Evolutionary conservation across 495 filamentous ascomycete species (phyloP).

Genomic region (Astrothelium subdiscretum): DNA sequence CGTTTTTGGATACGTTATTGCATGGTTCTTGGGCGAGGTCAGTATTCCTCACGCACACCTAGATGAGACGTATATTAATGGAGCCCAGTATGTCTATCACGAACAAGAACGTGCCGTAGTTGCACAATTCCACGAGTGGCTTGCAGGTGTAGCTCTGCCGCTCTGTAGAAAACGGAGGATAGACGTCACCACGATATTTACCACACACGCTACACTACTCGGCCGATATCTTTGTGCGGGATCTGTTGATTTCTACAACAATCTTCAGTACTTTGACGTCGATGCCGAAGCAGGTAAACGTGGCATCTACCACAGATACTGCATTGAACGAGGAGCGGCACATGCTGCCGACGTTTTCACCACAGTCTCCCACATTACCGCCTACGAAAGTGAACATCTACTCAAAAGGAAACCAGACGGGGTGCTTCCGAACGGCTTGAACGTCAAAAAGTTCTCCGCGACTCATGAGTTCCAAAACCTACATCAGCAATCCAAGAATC

Average conservation of each 20-base stretch:
- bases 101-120: conserved; percentile 84
- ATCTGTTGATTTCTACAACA: conserved; percentile 98
- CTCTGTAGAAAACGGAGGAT: conserved; percentile 86
- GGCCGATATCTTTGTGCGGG: conserved; percentile 95
- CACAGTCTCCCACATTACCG: conserved; percentile 96
- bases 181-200: conserved; percentile 97
- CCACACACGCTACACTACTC: conserved; percentile 89
- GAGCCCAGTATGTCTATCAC: conserved; percentile 71
- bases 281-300: conserved; percentile 95
- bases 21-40: conserved; percentile 97
- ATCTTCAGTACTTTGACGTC: conserved; percentile 92
- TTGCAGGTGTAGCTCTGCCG: conserved; percentile 90
- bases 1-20: conserved; percentile 92
- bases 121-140: conserved; percentile 98
- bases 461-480: conserved; percentile 99
- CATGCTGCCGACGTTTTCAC: conserved; percentile 95
- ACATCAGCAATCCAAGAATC: conserved; percentile 89
- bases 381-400: conserved; percentile 93
- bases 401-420: conserved; percentile 97
- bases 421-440: conserved; percentile 89
- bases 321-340: conserved; percentile 86
- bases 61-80: conserved; percentile 9
- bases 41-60: conserved; percentile 12
- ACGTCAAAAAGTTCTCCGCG: conserved; percentile 96
- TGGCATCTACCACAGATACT: conserved; percentile 97